phyloP scores from a whole-genome alignment of 2,329 filamentous ascomycete genomes.

The Paraphaeosphaeria minitans region DNA sequence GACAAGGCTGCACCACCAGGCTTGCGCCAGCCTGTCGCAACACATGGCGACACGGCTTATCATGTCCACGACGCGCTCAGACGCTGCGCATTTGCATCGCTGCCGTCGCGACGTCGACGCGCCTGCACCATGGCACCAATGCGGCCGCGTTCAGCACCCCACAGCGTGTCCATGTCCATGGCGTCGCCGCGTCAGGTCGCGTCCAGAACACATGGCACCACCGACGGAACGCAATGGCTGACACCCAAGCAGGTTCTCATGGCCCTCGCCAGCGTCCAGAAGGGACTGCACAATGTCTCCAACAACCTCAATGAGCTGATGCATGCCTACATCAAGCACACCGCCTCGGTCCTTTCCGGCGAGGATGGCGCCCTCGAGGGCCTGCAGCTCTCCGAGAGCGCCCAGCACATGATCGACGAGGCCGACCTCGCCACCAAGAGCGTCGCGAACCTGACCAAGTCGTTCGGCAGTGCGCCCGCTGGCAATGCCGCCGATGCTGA shows the following conservation, averaged over 20 bases:
- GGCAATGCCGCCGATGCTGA: constrained; percentile 23
- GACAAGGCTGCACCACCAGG: constrained; percentile 5
- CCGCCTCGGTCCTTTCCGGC: constrained; percentile 72
- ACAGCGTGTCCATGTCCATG: not conserved
- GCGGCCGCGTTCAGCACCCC: constrained; percentile 3
- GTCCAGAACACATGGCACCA: constrained; percentile 33
- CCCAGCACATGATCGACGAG: constrained; percentile 40
- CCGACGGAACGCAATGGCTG: not conserved
- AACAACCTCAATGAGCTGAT: constrained; percentile 76
- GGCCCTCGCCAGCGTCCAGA: constrained; percentile 78
- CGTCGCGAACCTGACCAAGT: constrained; percentile 22
- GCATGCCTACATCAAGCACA: constrained; percentile 85
- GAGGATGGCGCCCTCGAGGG: constrained; percentile 46
- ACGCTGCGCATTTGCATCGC: constrained; percentile 2
- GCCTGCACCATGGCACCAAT: constrained; percentile 22
- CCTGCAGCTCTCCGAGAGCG: constrained; percentile 51
- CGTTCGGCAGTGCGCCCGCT: constrained; percentile 13
- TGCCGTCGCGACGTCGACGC: constrained; percentile 32
- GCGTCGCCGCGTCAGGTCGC: constrained; percentile 9
- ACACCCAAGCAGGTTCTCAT: constrained; percentile 66
- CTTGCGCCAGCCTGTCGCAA: constrained; percentile 13
- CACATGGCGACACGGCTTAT: constrained; percentile 1
- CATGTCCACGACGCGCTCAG: constrained; percentile 5
- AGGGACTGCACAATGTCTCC: constrained; percentile 48
- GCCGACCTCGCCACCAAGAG: constrained; percentile 30